Conservation (phyloP, 2,329 filamentous ascomycete species). For the Cercospora zeae-maydis region DNA sequence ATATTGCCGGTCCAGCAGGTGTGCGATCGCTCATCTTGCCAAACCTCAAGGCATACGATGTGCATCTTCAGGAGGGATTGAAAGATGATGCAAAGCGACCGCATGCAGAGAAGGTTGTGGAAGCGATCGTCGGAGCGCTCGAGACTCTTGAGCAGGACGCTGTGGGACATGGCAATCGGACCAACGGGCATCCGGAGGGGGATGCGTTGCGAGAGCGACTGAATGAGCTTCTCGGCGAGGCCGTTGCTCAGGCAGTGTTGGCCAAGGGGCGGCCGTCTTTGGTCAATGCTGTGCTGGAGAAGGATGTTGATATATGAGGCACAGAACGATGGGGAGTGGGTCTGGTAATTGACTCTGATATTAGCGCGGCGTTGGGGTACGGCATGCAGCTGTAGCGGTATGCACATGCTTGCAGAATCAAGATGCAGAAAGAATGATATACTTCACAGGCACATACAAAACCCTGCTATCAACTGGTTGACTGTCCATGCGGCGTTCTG, state of each 20-base stretch:
- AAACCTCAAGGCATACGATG: slow-evolving; percentile 63
- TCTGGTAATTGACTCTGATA: not conserved
- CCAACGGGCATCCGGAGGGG: slow-evolving; percentile 43
- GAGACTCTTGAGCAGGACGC: slow-evolving; percentile 51
- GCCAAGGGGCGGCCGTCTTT: slow-evolving; percentile 38
- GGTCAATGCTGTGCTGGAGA: slow-evolving; percentile 40
- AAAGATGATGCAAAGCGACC: slow-evolving; percentile 53
- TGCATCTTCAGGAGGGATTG: slow-evolving; percentile 55
- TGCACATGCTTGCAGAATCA: not conserved
- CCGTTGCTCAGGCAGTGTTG: slow-evolving; percentile 42
- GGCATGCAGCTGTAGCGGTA: slow-evolving; percentile 1
- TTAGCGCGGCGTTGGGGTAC: slow-evolving; percentile 13
- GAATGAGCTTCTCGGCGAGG: slow-evolving; percentile 44
- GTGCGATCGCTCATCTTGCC: slow-evolving; percentile 63
- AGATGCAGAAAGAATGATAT: not conserved
- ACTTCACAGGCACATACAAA: not conserved
- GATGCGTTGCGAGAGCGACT: slow-evolving; percentile 42
- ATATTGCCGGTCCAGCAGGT: slow-evolving; percentile 67
- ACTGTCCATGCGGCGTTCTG: no score
- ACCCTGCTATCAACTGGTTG: not conserved
- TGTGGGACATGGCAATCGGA: slow-evolving; percentile 17
- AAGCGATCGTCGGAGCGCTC: slow-evolving; percentile 55
- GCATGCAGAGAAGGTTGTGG: slow-evolving; percentile 60
- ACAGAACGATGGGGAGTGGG: not conserved
- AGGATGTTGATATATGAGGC: slow-evolving; percentile 23